These are phyloP conservation scores for Jackrogersella minutella DNA, from an alignment of 495 filamentous ascomycete species.

Conservation along the genomic window DNA sequence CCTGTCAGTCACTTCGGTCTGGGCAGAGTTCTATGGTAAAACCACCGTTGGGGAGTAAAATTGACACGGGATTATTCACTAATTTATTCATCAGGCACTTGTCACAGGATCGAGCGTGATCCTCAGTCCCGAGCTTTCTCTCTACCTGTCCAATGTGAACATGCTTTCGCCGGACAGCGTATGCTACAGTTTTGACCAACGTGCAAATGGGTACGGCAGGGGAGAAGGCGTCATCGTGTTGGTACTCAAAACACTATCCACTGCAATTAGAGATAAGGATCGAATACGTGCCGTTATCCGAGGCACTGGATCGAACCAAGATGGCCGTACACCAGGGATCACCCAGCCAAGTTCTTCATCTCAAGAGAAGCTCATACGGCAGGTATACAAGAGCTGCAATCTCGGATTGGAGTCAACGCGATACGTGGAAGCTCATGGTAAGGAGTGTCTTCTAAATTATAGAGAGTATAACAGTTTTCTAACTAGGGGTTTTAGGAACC, in stretches of 20 bases:
- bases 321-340: constrained; percentile 59
- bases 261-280: constrained; percentile 56
- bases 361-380: constrained; percentile 59
- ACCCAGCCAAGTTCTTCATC: constrained; percentile 58
- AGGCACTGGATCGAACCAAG: constrained; percentile 58
- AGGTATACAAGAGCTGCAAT: constrained; percentile 48
- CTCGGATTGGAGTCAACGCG: constrained; percentile 42
- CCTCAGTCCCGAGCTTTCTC: constrained; percentile 44
- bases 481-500: constrained; percentile 44
- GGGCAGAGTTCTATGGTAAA: not conserved
- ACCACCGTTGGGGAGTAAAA: no score
- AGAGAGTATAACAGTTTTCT: no score
- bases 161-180: constrained; percentile 49
- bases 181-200: constrained; percentile 64
- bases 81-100: not conserved
- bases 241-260: constrained; percentile 60
- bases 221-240: constrained; percentile 65
- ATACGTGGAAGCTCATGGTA: constrained; percentile 57
- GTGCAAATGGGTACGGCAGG: constrained; percentile 67
- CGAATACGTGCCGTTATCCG: constrained; percentile 67
- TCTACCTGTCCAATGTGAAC: constrained; percentile 34
- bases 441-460: not conserved
- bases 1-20: constrained; percentile 10
- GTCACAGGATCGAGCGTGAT: constrained; percentile 16
- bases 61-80: not conserved